These are phyloP conservation scores for Lepidium aucheri DNA, from an alignment of 345 rosid genomes.

Conservation along the genomic window DNA sequence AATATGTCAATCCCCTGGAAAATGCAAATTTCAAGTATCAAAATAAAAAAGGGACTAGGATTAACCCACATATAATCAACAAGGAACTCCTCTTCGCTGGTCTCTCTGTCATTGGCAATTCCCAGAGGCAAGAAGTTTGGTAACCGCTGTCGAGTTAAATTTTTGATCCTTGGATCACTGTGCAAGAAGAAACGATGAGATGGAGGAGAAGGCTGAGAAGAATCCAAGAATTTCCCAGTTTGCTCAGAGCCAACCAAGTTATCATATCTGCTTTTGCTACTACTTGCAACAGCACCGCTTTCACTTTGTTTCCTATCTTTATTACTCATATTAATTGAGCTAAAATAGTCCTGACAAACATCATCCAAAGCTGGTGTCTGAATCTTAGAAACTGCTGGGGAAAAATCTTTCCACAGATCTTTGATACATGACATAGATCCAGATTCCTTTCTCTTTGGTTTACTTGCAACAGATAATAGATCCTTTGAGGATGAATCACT, in stretches of 20 bases:
- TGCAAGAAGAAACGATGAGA: slow-evolving; percentile 73
- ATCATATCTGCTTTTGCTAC: slow-evolving; percentile 2
- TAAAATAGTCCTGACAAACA: slow-evolving; percentile 70
- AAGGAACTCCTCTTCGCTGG: slow-evolving; percentile 30
- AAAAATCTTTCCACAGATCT: slow-evolving; percentile 68
- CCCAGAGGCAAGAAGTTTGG: slow-evolving; percentile 68
- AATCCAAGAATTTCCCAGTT: slow-evolving; percentile 31
- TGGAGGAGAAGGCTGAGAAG: slow-evolving; percentile 46
- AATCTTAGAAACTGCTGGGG: slow-evolving; percentile 38
- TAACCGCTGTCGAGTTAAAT: slow-evolving; percentile 46
- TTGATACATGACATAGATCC: slow-evolving; percentile 9
- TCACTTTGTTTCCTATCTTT: slow-evolving; percentile 24
- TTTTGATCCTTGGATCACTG: slow-evolving; percentile 56
- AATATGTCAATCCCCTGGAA: slow-evolving; percentile 1
- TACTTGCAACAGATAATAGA: slow-evolving; percentile 20
- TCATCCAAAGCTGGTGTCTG: slow-evolving; percentile 81
- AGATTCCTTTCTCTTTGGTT: slow-evolving; percentile 29
- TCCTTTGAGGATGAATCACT: slow-evolving; percentile 22
- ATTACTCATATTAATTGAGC: slow-evolving; percentile 34
- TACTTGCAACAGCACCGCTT: slow-evolving; percentile 14
- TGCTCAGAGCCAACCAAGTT: slow-evolving; percentile 13
- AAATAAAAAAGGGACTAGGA: neutral
- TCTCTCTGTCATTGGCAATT: slow-evolving; percentile 24
- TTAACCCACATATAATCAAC: slow-evolving; percentile 58
- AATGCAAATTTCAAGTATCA: neutral